These are phyloP conservation scores for Hypoxylon sp. DNA, from an alignment of 2,329 filamentous ascomycete species.

Conservation along the genomic window DNA sequence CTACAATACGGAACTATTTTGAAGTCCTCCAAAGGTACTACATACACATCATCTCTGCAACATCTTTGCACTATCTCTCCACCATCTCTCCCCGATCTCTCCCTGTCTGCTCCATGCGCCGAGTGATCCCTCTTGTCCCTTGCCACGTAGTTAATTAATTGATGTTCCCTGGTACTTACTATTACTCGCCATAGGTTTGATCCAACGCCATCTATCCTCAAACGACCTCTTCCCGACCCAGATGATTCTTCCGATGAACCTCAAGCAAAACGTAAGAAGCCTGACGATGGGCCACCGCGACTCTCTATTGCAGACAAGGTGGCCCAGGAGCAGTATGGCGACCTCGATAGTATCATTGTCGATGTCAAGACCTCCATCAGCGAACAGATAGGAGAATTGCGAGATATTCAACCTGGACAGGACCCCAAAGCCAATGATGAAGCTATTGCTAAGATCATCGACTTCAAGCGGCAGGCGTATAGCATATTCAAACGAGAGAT, in stretches of 20 bases:
- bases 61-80: conserved; percentile 10
- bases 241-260: conserved; percentile 65
- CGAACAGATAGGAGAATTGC: conserved; percentile 64
- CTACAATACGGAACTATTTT: conserved; percentile 52
- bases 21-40: conserved; percentile 52
- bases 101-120: conserved; percentile 3
- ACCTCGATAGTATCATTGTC: conserved; percentile 75
- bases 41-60: conserved; percentile 6
- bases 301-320: conserved; percentile 70
- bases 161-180: conserved; percentile 42
- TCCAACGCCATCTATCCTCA: conserved; percentile 68
- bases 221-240: conserved; percentile 64
- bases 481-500: conserved; percentile 74
- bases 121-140: not conserved
- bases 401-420: conserved; percentile 42
- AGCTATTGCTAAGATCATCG: conserved; percentile 62
- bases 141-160: conserved; percentile 53
- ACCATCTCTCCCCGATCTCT: conserved; percentile 4
- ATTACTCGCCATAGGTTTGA: conserved; percentile 64
- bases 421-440: conserved; percentile 53
- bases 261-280: conserved; percentile 73
- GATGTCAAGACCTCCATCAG: conserved; percentile 68
- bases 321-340: conserved; percentile 66
- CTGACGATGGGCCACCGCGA: conserved; percentile 60
- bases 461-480: conserved; percentile 75